Evolutionary conservation across 2,329 filamentous ascomycete genomes (phyloP).

Genomic region (Fusarium anguioides): DNA sequence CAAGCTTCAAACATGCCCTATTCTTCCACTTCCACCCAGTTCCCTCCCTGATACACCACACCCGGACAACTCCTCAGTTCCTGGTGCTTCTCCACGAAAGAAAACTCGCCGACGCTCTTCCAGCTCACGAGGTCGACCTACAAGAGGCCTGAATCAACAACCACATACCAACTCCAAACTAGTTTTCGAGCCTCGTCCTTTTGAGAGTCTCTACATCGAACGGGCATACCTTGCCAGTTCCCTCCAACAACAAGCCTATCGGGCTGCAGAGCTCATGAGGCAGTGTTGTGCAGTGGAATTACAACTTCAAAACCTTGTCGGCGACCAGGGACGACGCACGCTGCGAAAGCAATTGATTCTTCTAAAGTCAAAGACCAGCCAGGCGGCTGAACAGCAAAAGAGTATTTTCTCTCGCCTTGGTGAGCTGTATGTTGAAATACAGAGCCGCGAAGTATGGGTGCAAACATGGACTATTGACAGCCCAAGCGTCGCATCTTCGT

Average conservation of each 20-base stretch:
- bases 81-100: background rate
- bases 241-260: constrained; percentile 55
- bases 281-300: constrained; percentile 54
- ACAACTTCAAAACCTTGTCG: constrained; percentile 40
- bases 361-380: constrained; percentile 56
- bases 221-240: constrained; percentile 57
- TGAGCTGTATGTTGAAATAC: constrained; percentile 62
- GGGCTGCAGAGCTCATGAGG: constrained; percentile 53
- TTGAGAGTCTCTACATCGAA: constrained; percentile 59
- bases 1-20: constrained; percentile 7
- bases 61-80: background rate
- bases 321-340: constrained; percentile 45
- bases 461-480: constrained; percentile 35
- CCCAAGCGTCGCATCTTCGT: constrained; percentile 20
- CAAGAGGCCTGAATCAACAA: constrained; percentile 6
- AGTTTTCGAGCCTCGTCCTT: constrained; percentile 53
- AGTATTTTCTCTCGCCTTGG: constrained; percentile 58
- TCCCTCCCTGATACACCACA: constrained; percentile 12
- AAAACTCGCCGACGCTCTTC: constrained; percentile 30
- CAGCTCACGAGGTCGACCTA: constrained; percentile 3
- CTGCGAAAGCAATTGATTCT: constrained; percentile 56
- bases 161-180: constrained; percentile 18
- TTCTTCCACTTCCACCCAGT: constrained; percentile 16
- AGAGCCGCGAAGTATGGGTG: constrained; percentile 55
- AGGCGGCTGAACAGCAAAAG: constrained; percentile 59